Base-by-base conservation (phyloP, 2,329 filamentous ascomycete species). In the Pezicula carpinea region DNA sequence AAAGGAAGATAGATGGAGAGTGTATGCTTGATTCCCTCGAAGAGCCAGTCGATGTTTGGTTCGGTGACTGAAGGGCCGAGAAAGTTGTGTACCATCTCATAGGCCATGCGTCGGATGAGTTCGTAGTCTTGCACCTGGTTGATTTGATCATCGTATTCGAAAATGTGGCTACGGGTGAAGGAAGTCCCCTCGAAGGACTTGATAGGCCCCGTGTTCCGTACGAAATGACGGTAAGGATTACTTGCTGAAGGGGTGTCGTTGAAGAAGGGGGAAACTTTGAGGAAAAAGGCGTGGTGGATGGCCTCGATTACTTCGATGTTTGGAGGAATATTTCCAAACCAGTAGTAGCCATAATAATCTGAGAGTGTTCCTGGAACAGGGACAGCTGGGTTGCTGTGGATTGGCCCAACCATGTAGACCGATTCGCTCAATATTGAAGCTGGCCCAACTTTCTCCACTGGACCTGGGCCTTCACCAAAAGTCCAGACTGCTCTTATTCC, bases 281-380 rank as follows among this genome's bases (percentile, higher is more conserved):
- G 32, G 19, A 56, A 52, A 26, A 59, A 57, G 3, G 50, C 47
- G 32, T 50, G 23, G 22, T 55, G 50, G 13, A 57, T 56, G 13
- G 50, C 43, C 26, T 51, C 54, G 26, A 59, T 54, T 22, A 47
- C 43, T 15, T 48, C 47, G 23, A 61, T 38, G 31, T 57, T 61
- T 2, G 46, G 26, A n/a, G 59, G 59, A 2, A 61, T 38, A 4
- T 45, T 32, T 3, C 55, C 59, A 40, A 58, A 59, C 52, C 55
- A 61, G 41, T 59, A 62, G n/a, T 54, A 59, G 31, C 52, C 53
- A 44, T 57, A 59, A 14, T 44, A n/a, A n/a, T 47, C 51, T 19
- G 33, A 44, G 13, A 36, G 42, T 22, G 8, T 46, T 8, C 19
- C 23, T 10, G 31, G 21, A 11, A 23, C 36, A 5, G 11, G 18